A percentile compares a stretch with the other conserved stretches of the same genome.
Evolutionary conservation across 345 rosid genomes (phyloP).

Genomic region (Gossypium ekmanianum): DNA sequence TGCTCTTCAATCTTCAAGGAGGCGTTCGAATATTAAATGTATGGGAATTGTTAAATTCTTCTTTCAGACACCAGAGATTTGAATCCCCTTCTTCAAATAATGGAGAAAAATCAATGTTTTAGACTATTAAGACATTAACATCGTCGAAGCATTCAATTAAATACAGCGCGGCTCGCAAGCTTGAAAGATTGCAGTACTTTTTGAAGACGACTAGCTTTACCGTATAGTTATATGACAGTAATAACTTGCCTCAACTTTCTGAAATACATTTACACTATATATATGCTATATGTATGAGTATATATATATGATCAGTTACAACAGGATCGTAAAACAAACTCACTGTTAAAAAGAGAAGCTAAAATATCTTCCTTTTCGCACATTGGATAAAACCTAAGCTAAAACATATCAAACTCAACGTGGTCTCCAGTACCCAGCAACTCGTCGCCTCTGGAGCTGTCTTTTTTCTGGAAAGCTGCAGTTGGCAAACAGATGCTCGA

Average conservation of each 20-base stretch:
- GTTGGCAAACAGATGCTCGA: conserved; percentile 16
- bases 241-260: background rate
- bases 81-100: background rate
- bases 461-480: conserved; percentile 27
- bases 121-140: no score
- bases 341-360: background rate
- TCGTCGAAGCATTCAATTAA: background rate
- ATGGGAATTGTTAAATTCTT: background rate
- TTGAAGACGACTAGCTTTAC: background rate
- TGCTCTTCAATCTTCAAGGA: background rate
- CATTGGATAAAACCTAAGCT: conserved; percentile 13
- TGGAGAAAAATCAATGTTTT: background rate
- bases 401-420: conserved; percentile 57
- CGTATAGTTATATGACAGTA: background rate
- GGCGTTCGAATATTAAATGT: no score
- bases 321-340: background rate
- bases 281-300: background rate
- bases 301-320: background rate
- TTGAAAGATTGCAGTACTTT: conserved; percentile 10
- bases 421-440: conserved; percentile 33
- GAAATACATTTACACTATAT: conserved; percentile 12
- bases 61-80: background rate
- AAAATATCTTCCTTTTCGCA: background rate
- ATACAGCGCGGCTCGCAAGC: background rate
- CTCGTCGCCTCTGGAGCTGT: conserved; percentile 28